phyloP scores from a whole-genome alignment of 805 yeast species.

The Nakazawaea ishiwadae region DNA sequence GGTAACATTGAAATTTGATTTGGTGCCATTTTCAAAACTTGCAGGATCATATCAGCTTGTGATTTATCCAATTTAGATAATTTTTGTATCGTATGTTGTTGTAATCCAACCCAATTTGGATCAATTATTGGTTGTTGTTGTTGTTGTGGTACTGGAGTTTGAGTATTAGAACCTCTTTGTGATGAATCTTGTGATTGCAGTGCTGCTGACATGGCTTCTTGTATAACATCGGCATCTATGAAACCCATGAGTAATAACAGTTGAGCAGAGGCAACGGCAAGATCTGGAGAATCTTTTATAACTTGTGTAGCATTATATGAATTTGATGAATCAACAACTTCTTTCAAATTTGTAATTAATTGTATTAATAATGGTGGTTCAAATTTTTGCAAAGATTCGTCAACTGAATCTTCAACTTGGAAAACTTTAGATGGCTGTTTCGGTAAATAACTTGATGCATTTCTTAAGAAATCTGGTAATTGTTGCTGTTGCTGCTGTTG shows the following conservation, averaged over 20 bases:
- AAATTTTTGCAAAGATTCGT: conserved; percentile 54
- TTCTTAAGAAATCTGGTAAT: conserved; percentile 40
- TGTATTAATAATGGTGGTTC: conserved; percentile 72
- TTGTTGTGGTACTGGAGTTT: conserved; percentile 15
- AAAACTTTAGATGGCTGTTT: conserved; percentile 40
- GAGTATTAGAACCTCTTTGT: conserved; percentile 13
- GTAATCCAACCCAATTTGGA: conserved; percentile 44
- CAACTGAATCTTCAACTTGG: conserved; percentile 50
- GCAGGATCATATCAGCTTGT: conserved; percentile 54
- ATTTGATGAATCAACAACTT: conserved; percentile 46
- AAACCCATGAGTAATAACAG: conserved; percentile 75
- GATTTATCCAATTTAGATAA: conserved; percentile 46
- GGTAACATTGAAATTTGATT: conserved; percentile 47
- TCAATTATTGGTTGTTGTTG: conserved; percentile 15
- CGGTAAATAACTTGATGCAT: conserved; percentile 57
- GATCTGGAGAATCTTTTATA: conserved; percentile 46
- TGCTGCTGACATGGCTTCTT: conserved; percentile 36
- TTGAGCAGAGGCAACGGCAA: conserved; percentile 68
- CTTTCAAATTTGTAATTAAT: conserved; percentile 60
- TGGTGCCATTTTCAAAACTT: conserved; percentile 44
- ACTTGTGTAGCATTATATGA: conserved; percentile 48
- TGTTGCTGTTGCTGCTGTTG: conserved; percentile 13
- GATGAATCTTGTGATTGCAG: conserved; percentile 13
- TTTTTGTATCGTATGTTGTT: conserved; percentile 45
- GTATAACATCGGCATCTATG: conserved; percentile 64